Conservation (phyloP, 169 alveolate genomes). For the Amoebophrya sp. region DNA sequence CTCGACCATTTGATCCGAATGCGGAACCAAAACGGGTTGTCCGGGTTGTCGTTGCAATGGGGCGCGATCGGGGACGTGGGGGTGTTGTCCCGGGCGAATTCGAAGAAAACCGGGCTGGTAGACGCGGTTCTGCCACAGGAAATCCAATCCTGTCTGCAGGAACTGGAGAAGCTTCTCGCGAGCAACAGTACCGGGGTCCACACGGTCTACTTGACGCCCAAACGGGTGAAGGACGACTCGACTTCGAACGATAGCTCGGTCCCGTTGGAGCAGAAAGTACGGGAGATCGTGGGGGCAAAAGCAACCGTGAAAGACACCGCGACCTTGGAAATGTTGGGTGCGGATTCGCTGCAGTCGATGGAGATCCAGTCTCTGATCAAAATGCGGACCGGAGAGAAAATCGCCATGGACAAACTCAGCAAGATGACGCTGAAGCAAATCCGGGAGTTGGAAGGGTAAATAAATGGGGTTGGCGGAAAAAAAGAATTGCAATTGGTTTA, state of each 20-base stretch:
- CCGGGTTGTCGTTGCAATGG: background rate
- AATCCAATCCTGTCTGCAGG: background rate
- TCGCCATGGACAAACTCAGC: background rate
- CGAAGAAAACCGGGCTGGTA: background rate
- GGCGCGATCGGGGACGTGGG: constrained; percentile 26
- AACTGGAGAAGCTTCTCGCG: background rate
- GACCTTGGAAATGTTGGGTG: background rate
- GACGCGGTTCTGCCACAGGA: constrained; percentile 13
- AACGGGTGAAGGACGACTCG: background rate
- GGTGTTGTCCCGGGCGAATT: background rate
- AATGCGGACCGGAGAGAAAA: constrained; percentile 8
- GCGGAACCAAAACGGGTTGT: background rate
- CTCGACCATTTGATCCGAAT: background rate
- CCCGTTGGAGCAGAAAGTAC: background rate
- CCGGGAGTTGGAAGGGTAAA: background rate
- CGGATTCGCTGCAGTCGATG: constrained; percentile 4
- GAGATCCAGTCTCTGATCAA: constrained; percentile 14
- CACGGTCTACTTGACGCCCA: background rate
- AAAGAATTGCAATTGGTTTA: too few species aligned
- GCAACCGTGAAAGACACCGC: background rate
- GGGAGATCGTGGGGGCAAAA: background rate
- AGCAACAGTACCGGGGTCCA: background rate
- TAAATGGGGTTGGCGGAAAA: background rate
- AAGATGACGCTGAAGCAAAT: background rate
- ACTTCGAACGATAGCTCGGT: background rate